Evolutionary conservation across 148 eudicot genomes (phyloP), one percentile per base, ranked within the genome.

Genomic region (Rhododendron henanense): DNA sequence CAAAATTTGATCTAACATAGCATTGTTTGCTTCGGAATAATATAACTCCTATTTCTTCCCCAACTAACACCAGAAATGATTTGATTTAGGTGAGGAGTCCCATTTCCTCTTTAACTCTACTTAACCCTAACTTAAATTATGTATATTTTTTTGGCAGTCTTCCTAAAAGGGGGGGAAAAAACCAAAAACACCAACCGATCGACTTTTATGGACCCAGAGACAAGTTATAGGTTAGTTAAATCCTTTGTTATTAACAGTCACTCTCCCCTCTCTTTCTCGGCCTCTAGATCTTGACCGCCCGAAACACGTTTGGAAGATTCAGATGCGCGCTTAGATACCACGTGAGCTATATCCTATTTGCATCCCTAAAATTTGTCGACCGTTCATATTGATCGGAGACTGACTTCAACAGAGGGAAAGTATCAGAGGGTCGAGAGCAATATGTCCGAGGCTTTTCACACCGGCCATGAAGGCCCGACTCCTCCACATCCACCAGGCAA

Each of bases 401-500:
- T 67, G 31, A 10, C 35, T 67, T 67, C 33, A 67, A 10, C 69
- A 23, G 31, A 9, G 35, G 28, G 74, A 25, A 67, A 65, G 73
- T n/a, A 63, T 0, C 69, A n/a, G 13, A 59, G n/a, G n/a, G 65
- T 1, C 21, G 14, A 71, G 76, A 31, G 39, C 39, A 31, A 5
- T 71, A 71, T 71, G 76, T 31, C 41, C 11, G 76, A 71, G 76
- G 41, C 19, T 33, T 31, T 33, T 33, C 76, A 71, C 76, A 33
- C 19, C 5, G 41, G 21, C 41, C 76, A 71, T 31, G 39, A 71
- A 71, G 76, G 15, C 15, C 74, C 28, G n/a, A 9, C 31, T 65
- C 71, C 71, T n/a, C 71, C 71, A 9, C 31, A 65, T n/a, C 71
- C 74, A 67, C 74, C 74, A 67, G 74, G 76, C 76, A 71, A 31